Evolutionary conservation across 306 rosid genomes (phyloP), one percentile per base, ranked within the genome.

Genomic region (Hippophae tibetana): DNA sequence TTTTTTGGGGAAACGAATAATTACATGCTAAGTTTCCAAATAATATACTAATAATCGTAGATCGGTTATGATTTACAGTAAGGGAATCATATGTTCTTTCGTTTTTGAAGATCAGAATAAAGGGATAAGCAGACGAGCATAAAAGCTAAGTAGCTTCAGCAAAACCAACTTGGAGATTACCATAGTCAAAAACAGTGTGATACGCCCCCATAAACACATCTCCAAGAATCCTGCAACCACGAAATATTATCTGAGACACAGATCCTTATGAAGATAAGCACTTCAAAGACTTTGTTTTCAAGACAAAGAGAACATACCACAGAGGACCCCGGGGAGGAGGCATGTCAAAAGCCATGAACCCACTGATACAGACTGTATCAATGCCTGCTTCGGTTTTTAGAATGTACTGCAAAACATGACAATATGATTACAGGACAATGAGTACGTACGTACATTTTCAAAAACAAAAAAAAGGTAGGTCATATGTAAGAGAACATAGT

Each of bases 121-220:
- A 4, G 38, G 38, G 38, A 31, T 31, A 31, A 4, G 38, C 38
- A 31, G 38, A 31, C 38, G 5, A 31, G 38, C 38, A 31, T 31
- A 4, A 4, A 31, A 31, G 3, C 63, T 74, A 84, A 31, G 67
- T 82, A 64, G 95, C 81, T 76, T 80, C 67, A 5, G 95, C 97
- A 25, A 89, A 86, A 52, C 93, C 95, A 26, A 89, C 43, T 66
- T 47, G 73, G 18, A 84, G 83, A 67, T 84, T 72, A 10, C 78
- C 93, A 13, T 75, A 86, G 76, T 89, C 93, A 27, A 89, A 89
- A 54, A 89, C 82, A 0, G 95, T 89, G 73, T 89, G 97, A 78
- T 89, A 89, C 3, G 57, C 79, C 58, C 95, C 86, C 95, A 84
- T 84, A 65, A 89, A 86, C 42, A 83, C 83, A 73, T 89, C 93